Conservation (phyloP, 345 rosid species). For the Lumnitzera littorea region DNA sequence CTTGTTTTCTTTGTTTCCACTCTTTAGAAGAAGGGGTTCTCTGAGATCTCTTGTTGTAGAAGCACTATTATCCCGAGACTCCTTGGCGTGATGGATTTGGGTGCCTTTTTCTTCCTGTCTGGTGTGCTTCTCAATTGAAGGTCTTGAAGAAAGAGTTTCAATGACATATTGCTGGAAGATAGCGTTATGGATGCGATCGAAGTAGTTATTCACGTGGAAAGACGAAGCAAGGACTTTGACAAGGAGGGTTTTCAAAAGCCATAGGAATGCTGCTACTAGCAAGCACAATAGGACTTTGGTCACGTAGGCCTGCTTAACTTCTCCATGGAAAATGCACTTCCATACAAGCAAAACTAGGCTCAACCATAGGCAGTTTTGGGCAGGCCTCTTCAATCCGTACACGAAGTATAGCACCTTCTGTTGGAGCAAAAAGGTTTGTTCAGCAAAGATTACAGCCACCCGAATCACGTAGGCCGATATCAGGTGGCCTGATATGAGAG, state of each 20-base stretch:
- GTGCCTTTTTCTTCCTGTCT: conserved; percentile 2
- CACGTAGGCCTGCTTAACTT: conserved; percentile 4
- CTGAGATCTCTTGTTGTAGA: conserved; percentile 2
- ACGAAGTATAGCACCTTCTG: conserved; percentile 12
- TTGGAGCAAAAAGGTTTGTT: conserved; percentile 5
- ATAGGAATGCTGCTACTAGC: conserved; percentile 7
- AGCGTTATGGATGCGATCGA: conserved; percentile 10
- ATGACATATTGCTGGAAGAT: conserved; percentile 7
- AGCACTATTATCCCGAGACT: no score
- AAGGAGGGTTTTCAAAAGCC: conserved; percentile 11
- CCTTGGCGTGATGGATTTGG: no score
- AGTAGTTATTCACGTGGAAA: conserved; percentile 14
- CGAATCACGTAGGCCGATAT: conserved; percentile 10
- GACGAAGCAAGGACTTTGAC: conserved; percentile 13
- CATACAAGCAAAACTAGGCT: conserved; percentile 13
- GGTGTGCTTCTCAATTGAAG: conserved; percentile 4
- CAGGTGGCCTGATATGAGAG: conserved; percentile 8
- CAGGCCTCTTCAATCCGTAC: conserved; percentile 12
- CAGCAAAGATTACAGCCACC: conserved; percentile 9
- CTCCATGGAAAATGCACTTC: conserved; percentile 3
- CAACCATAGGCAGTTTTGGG: conserved; percentile 15
- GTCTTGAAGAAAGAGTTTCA: conserved; percentile 1
- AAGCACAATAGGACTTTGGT: conserved; percentile 7
- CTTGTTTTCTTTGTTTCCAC: neutral
- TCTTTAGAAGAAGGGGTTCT: conserved; percentile 13